Percentiles rank a stretch among this genome's conserved stretches.
Conservation (phyloP, 2,329 filamentous ascomycete genomes). For the Niveomyces coronatus region DNA sequence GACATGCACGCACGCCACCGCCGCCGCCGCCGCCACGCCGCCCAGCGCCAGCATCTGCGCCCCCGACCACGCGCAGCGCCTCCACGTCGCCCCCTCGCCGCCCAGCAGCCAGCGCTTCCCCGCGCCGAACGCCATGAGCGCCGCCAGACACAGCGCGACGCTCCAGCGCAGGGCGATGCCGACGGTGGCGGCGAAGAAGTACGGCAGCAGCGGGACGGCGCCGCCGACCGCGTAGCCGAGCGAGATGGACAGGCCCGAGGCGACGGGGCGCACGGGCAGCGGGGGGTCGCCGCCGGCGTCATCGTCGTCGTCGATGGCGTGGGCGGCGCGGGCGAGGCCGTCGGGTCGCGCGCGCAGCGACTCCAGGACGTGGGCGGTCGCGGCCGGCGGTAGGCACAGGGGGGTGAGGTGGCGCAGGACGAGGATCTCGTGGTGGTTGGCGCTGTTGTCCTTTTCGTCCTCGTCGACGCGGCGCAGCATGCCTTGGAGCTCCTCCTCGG, state of each 20-base stretch:
- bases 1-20: conserved; percentile 20
- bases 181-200: conserved; percentile 40
- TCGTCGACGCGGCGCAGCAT: conserved; percentile 16
- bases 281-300: conserved; percentile 7
- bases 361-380: conserved; percentile 17
- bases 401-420: conserved; percentile 24
- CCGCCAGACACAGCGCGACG: conserved; percentile 41
- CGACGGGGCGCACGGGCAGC: conserved; percentile 24
- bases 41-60: conserved; percentile 26
- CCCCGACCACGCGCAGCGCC: conserved; percentile 20
- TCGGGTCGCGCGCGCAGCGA: conserved; percentile 20
- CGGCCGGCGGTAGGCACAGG: conserved; percentile 17
- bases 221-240: conserved; percentile 53
- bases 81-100: conserved; percentile 9
- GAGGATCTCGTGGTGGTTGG: conserved; percentile 12
- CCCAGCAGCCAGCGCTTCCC: conserved; percentile 37
- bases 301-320: too few species aligned
- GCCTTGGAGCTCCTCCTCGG: conserved; percentile 16
- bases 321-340: conserved; percentile 18
- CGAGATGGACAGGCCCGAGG: conserved; percentile 49
- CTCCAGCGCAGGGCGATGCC: conserved; percentile 39
- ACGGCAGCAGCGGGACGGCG: conserved; percentile 51
- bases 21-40: conserved; percentile 21
- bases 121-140: conserved; percentile 47
- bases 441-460: conserved; percentile 12